Evolutionary conservation across 2,329 filamentous ascomycete species (phyloP).

Genomic region (Calycina marina): DNA sequence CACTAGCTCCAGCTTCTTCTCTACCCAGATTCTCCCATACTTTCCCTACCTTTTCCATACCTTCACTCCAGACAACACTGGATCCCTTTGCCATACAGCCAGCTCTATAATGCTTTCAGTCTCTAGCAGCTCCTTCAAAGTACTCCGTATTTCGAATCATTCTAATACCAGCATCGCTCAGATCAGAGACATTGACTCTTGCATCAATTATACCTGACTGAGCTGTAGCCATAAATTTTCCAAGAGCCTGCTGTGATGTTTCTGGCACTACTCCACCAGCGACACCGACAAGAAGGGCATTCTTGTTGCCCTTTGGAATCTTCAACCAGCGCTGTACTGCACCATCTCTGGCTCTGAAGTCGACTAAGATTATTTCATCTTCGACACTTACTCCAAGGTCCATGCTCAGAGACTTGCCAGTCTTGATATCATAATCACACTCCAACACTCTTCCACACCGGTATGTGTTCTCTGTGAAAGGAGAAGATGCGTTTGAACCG

Average conservation of each 20-base stretch:
- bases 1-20: constrained; percentile 11
- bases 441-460: constrained; percentile 13
- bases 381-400: constrained; percentile 10
- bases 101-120: constrained; percentile 8
- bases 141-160: constrained; percentile 7
- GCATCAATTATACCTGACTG: too few relatives aligned
- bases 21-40: constrained; percentile 14
- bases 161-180: constrained; percentile 9
- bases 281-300: constrained; percentile 7
- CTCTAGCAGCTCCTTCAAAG: constrained; percentile 8
- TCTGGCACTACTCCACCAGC: constrained; percentile 10
- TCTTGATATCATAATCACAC: constrained; percentile 9
- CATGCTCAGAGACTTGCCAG: constrained; percentile 3
- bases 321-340: constrained; percentile 10
- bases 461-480: constrained; percentile 11
- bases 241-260: constrained; percentile 7
- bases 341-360: constrained; percentile 13
- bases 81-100: constrained; percentile 9
- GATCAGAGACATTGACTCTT: constrained; percentile 9
- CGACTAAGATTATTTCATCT: constrained; percentile 11
- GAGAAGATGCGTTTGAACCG: constrained; percentile 12
- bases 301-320: constrained; percentile 4
- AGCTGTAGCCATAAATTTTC: constrained; percentile 5
- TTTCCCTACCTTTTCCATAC: constrained; percentile 13
- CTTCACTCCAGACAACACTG: constrained; percentile 12